Conservation (phyloP, 78 protist species). For the Pelomyxa schiedti region DNA sequence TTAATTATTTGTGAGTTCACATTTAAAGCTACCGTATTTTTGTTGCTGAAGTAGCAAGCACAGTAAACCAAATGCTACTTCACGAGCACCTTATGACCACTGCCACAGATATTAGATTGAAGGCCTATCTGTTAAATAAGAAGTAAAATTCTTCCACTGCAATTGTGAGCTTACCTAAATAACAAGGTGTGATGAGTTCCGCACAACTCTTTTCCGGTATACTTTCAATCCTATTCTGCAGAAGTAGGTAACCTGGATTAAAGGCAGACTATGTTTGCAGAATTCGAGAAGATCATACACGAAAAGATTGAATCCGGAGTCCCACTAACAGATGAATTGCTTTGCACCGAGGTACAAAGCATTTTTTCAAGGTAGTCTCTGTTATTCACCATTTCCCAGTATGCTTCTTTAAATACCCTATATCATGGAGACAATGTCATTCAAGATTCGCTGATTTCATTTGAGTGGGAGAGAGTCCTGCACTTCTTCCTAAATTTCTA, state of each 20-base stretch:
- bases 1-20: no score
- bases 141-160: no score
- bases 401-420: background rate
- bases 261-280: conserved; percentile 18
- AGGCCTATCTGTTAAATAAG: background rate
- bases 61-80: background rate
- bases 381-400: background rate
- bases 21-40: background rate
- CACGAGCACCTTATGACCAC: background rate
- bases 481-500: background rate
- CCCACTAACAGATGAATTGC: background rate
- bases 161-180: no score
- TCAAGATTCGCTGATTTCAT: background rate
- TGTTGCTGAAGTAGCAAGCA: background rate
- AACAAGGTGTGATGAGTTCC: conserved; percentile 14
- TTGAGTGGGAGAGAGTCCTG: background rate
- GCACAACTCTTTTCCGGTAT: conserved; percentile 12
- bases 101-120: background rate
- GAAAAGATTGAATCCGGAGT: background rate
- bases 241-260: no score
- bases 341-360: no score
- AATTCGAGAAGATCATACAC: conserved; percentile 9
- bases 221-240: no score
- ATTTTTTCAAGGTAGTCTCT: no score
- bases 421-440: conserved; percentile 4